Evolutionary conservation across 306 rosid species (phyloP), one percentile per base, ranked within the genome.

Genomic region (Prunus dulcis): DNA sequence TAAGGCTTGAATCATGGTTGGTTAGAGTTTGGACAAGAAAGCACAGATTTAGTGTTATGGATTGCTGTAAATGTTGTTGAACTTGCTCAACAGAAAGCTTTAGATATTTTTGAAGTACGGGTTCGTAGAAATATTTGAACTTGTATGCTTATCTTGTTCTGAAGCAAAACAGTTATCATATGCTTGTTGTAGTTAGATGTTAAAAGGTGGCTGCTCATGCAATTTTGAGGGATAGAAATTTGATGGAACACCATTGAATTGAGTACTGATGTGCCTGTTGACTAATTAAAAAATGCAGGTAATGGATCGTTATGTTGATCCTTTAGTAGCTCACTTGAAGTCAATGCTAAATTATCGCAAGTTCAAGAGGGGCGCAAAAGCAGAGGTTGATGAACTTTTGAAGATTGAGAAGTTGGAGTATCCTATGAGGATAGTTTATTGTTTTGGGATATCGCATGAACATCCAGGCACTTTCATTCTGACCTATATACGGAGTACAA

Each of bases 381-480:
- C 92, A 70, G 99, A 95, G 82, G 96, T 95, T 68, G 99, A 95
- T 78, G 99, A 92, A 84, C 86, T 89, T 45, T 81, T 95, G 88
- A 90, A 63, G 87, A 67, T 84, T 32, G 99, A 95, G 84, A 95
- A 92, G 67, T 82, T 89, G 8, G 96, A 92, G 71, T 65, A 66
- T 86, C 99, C 99, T 0, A 92, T 76, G 89, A 90, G 97, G 76
- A 95, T 95, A 72, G 96, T 90, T 82, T 95, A 95, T 76, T 82
- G 93, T 52, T 95, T 95, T 79, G 97, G 99, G 80, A 92, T 95
- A 78, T 86, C 89, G 6, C 92, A 95, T 58, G 98, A 95, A 74
- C 98, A 95, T 88, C 99, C 99, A n/a, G 99, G 99, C 76, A 92
- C 99, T 67, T 95, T 95, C 76, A 91, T 92, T 73, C 79, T 95